Evolutionary conservation across 345 rosid species (phyloP), one percentile per base, ranked within the genome.

Genomic region (Noccaea bulbosa): DNA sequence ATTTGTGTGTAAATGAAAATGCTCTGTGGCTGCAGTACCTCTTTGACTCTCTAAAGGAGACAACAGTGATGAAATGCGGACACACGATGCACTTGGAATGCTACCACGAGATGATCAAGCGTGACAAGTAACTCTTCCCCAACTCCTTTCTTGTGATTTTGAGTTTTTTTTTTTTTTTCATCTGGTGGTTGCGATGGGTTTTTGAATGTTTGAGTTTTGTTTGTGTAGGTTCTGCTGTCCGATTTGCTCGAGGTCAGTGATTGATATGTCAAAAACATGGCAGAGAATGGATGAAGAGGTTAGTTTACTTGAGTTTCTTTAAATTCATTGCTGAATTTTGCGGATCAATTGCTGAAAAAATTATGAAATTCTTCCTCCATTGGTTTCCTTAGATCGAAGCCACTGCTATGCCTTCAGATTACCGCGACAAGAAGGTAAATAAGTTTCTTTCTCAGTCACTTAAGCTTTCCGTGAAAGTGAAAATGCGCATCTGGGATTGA

Each of bases 21-120:
- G 7, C 17, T 34, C 57, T 58, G 48, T 58, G 35, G 11, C 37
- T 80, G 77, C 78, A 94, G 98, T 94, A 85, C 82, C 86, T 94
- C 6, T 94, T 94, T 70, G 99, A 94, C 76, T 94, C 99, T 0
- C 73, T 94, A 67, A 89, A 94, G 74, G 99, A 88, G 66, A 88
- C 93, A 33, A 80, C 80, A 0, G 99, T 94, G 14, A 88, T 94
- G 99, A 91, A 85, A 83, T 94, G 99, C 8, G 99, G 99, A 62
- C 99, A 94, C 86, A 94, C 99, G 1, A 94, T 94, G 96, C 99
- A 94, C 49, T 17, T 22, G 15, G 96, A 94, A 71, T 94, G 99
- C 74, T 88, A 68, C 71, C n/a, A 33, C 1, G 98, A 91, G 86
- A 94, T 94, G 99, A 64, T 87, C 67, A 83, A 82, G 66, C 96